phyloP scores from a whole-genome alignment of 768 basidiomycete species.

The Lactarius pseudohatsudake region DNA sequence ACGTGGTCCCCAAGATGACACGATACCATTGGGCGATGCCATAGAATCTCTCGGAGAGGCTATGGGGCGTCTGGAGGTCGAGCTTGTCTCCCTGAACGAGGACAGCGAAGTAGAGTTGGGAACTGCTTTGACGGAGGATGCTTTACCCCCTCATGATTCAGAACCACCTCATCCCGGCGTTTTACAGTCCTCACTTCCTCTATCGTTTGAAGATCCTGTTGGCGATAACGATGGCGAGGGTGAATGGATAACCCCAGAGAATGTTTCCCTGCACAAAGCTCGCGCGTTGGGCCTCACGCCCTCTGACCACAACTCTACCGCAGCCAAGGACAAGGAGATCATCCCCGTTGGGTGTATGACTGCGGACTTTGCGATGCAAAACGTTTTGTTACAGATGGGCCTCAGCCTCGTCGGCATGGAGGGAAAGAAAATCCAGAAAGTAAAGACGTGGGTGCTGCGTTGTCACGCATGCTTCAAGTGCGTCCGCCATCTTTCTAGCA shows the following conservation, averaged over 20 bases:
- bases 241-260: constrained; percentile 96
- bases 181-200: constrained; percentile 29
- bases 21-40: constrained; percentile 27
- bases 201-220: constrained; percentile 72
- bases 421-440: constrained; percentile 84
- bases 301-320: constrained; percentile 39
- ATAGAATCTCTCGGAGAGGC: constrained; percentile 9
- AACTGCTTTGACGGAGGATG: neutral
- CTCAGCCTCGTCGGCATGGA: constrained; percentile 86
- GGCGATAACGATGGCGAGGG: constrained; percentile 83
- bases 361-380: constrained; percentile 99
- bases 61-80: constrained; percentile 14
- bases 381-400: constrained; percentile 93
- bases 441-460: constrained; percentile 93
- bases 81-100: constrained; percentile 19
- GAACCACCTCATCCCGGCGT: constrained; percentile 27
- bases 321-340: constrained; percentile 38
- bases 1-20: neutral
- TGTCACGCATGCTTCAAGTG: constrained; percentile 99
- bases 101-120: neutral
- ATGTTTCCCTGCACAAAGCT: constrained; percentile 84
- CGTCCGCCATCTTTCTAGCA: constrained; percentile 38
- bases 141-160: constrained; percentile 15
- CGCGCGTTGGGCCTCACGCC: constrained; percentile 82
- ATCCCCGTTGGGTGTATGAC: constrained; percentile 91